A percentile compares a stretch with the other conserved stretches of the same genome.
These are phyloP conservation scores for Glycyrrhiza uralensis DNA, from an alignment of 306 rosid genomes.

Conservation along the genomic window DNA sequence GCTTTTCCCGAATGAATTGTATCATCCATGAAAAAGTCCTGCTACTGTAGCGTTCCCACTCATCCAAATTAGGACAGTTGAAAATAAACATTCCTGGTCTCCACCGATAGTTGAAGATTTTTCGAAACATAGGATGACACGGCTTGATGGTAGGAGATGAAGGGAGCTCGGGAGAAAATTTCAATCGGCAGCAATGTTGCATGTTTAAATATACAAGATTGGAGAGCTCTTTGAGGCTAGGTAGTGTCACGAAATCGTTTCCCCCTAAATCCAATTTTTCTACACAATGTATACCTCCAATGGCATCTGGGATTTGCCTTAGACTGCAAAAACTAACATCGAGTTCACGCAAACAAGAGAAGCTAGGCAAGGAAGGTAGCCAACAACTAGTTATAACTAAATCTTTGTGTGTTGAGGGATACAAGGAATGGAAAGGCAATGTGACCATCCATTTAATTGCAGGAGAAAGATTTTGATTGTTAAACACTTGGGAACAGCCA, in stretches of 20 bases:
- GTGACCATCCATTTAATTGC: too few relatives aligned
- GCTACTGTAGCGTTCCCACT: neutral
- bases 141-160: neutral
- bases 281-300: neutral
- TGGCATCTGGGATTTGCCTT: neutral
- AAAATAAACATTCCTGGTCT: neutral
- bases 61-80: neutral
- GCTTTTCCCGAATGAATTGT: neutral
- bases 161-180: neutral
- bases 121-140: neutral
- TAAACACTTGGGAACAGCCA: neutral
- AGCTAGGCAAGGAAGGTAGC: neutral
- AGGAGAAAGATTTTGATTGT: neutral
- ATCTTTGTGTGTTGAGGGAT: neutral
- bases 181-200: neutral
- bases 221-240: slow-evolving; percentile 1
- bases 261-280: neutral
- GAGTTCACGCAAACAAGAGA: neutral
- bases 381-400: neutral
- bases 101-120: fast-evolving
- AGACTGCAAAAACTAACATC: slow-evolving; percentile 4
- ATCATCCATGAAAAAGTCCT: neutral
- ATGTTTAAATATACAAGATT: neutral
- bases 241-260: slow-evolving; percentile 3
- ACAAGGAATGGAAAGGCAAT: neutral